Percentiles rank a stretch among this genome's conserved stretches.
Conservation (phyloP, 768 basidiomycete species). For the Boletus reticuloceps region DNA sequence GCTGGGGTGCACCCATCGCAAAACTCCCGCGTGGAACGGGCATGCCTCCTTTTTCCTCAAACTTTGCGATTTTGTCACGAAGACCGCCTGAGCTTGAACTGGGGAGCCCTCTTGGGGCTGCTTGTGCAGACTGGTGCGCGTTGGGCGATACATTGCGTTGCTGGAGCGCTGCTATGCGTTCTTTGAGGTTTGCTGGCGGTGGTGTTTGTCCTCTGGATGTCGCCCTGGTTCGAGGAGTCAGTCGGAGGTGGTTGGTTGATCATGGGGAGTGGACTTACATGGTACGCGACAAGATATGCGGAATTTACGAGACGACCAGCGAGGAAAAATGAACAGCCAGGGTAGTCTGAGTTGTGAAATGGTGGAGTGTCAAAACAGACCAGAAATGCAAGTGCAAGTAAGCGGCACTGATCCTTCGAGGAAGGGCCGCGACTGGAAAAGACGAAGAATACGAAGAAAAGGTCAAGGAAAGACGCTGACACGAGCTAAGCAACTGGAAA, state of each 20-base stretch:
- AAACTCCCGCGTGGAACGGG: conserved; percentile 77
- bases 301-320: conserved; percentile 22
- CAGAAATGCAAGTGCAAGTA: conserved; percentile 2
- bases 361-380: conserved; percentile 8
- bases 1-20: conserved; percentile 63
- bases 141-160: conserved; percentile 42
- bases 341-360: conserved; percentile 11
- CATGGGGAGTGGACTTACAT: conserved; percentile 21
- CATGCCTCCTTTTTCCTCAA: conserved; percentile 74
- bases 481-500: too few species aligned
- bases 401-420: conserved; percentile 12
- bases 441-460: not conserved
- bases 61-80: conserved; percentile 75
- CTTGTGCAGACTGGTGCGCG: conserved; percentile 33
- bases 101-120: conserved; percentile 29
- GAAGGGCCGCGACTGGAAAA: not conserved
- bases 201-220: conserved; percentile 25
- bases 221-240: conserved; percentile 26
- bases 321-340: conserved; percentile 19
- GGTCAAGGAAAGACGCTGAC: too few species aligned
- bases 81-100: conserved; percentile 33
- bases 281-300: not conserved
- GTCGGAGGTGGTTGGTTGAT: not conserved
- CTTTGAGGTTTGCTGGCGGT: conserved; percentile 59
- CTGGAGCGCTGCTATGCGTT: conserved; percentile 80